Base-by-base conservation (phyloP, 257 asterid genomes). In the Solanum phureja region DNA sequence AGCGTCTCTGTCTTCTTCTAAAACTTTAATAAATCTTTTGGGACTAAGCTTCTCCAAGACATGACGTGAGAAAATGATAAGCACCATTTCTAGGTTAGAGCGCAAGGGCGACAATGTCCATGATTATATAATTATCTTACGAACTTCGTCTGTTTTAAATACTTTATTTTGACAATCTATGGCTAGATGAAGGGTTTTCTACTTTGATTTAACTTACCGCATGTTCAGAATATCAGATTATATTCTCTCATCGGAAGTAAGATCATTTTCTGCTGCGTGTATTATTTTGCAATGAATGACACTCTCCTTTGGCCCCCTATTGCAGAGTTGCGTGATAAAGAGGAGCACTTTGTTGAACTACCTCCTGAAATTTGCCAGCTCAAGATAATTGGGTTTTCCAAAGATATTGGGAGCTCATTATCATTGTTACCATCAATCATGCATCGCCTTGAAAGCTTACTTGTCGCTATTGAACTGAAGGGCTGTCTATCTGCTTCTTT, bases 341-440 rank as follows among this genome's bases (percentile, higher is more conserved):
- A 89, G 91, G 99, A 97, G 90, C 98, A 97, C 92, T 96, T 96
- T 88, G 87, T 94, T 90, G 98, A 94, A 88, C 92, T 97, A 88
- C 98, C 99, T 86, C 98, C 99, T 2, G 99, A 95, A 93, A 92
- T 96, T 87, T 97, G 99, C 89, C 98, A 94, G 90, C 91, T 96
- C 93, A 97, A 96, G 94, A 92, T 97, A 82, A 88, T 95, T 91
- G 99, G 99, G 19, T 97, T 97, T 86, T 95, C 99, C n/a, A 97
- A 95, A 91, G 99, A 95, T 85, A 92, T 97, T 87, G 99, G 99
- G 89, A 97, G 99, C 89, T 93, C 99, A 84, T 90, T 95, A 91
- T 96, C 99, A 74, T 90, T 97, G 89, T 91, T 97, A 88, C 99
- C 99, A 76, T 97, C 99, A 66, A 88, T 97, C 88, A 93, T 97